These are phyloP conservation scores for Pythium pyrilobum DNA, from an alignment of 352 stramenopile species.

Conservation along the genomic window DNA sequence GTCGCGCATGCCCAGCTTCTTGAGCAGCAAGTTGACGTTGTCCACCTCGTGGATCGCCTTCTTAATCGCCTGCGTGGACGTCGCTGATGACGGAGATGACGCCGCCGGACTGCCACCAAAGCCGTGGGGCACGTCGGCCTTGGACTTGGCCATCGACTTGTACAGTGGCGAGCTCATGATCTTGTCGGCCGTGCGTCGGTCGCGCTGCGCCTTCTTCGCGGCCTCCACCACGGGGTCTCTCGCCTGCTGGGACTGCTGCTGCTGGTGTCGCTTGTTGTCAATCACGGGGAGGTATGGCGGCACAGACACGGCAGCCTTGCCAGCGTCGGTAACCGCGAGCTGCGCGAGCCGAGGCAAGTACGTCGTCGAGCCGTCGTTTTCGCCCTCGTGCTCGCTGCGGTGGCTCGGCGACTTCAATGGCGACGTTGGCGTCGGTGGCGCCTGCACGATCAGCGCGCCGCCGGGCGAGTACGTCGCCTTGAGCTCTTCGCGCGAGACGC, in stretches of 20 bases:
- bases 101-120: conserved; percentile 9
- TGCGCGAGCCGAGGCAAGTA: conserved; percentile 6
- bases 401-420: conserved; percentile 20
- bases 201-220: conserved; percentile 23
- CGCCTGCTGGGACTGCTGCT: neutral
- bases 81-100: conserved; percentile 3
- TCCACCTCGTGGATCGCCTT: conserved; percentile 63
- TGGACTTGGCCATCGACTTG: conserved; percentile 61
- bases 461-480: conserved; percentile 47
- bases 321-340: neutral
- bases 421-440: conserved; percentile 22
- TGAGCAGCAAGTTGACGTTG: conserved; percentile 60
- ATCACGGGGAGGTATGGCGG: conserved; percentile 30
- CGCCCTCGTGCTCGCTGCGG: conserved; percentile 25
- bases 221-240: conserved; percentile 7
- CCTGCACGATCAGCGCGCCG: conserved; percentile 45
- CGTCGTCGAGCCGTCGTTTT: neutral
- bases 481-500: conserved; percentile 49
- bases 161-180: conserved; percentile 68
- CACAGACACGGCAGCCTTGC: neutral
- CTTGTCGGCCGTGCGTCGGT: conserved; percentile 38
- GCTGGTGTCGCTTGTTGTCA: neutral
- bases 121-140: conserved; percentile 23
- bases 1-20: conserved; percentile 61
- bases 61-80: conserved; percentile 35